Evolutionary conservation across 2,329 filamentous ascomycete species (phyloP).

Genomic region (Phialocephala subalpina): DNA sequence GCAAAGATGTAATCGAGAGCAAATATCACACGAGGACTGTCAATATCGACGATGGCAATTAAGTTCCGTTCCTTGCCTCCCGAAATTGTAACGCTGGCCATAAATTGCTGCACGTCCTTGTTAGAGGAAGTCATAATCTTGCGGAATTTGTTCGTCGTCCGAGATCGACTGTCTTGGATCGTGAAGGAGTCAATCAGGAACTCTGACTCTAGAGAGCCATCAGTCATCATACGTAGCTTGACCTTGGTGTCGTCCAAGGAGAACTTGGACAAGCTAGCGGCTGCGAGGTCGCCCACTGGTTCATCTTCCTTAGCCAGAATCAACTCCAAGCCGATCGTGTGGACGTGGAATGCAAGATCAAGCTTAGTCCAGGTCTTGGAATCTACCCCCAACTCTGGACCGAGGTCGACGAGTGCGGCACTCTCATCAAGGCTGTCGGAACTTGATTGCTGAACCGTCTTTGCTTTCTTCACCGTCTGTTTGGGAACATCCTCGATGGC

Average conservation of each 20-base stretch:
- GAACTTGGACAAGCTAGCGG: conserved; percentile 89
- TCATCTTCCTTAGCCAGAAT: conserved; percentile 78
- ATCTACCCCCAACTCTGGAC: conserved; percentile 74
- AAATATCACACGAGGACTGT: conserved; percentile 94
- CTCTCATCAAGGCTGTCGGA: conserved; percentile 31
- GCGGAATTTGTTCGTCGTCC: conserved; percentile 92
- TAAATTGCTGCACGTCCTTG: conserved; percentile 94
- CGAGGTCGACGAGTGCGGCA: conserved; percentile 60
- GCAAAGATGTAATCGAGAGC: conserved; percentile 95
- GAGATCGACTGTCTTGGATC: conserved; percentile 88
- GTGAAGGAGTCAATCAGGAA: conserved; percentile 94
- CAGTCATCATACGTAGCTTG: conserved; percentile 92
- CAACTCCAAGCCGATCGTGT: conserved; percentile 87
- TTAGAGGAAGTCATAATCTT: conserved; percentile 99
- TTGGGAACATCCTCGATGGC: conserved; percentile 77
- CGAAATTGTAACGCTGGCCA: conserved; percentile 95
- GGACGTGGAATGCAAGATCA: conserved; percentile 89
- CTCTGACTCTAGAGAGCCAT: conserved; percentile 91
- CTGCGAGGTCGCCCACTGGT: conserved; percentile 80
- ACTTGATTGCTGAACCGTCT: conserved; percentile 23
- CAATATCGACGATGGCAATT: conserved; percentile 91
- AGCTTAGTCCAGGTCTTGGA: conserved; percentile 88
- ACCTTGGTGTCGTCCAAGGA: conserved; percentile 91
- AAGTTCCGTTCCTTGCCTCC: conserved; percentile 82
- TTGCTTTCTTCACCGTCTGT: conserved; percentile 43